Conservation (phyloP, 2,329 filamentous ascomycete species). For the Emmonsiellopsis sp. region DNA sequence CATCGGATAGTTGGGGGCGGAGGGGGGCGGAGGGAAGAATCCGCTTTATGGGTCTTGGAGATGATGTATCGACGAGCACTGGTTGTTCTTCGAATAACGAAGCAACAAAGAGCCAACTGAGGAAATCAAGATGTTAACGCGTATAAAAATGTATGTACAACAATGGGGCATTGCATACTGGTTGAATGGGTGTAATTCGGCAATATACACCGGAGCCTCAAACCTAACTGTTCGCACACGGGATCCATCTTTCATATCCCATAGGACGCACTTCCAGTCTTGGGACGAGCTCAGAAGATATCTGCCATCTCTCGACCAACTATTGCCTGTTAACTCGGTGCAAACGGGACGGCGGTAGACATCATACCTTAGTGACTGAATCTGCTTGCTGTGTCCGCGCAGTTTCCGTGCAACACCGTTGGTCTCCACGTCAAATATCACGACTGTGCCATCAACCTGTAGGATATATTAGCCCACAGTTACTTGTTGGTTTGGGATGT, state of each 20-base stretch:
- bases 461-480: conserved; percentile 9
- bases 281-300: conserved; percentile 89
- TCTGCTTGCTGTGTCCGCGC: conserved; percentile 83
- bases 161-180: conserved; percentile 51
- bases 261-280: conserved; percentile 92
- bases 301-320: conserved; percentile 86
- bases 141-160: background rate
- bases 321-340: conserved; percentile 15
- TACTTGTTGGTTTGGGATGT: background rate
- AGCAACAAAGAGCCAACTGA: conserved; percentile 75
- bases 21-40: conserved; percentile 73
- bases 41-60: conserved; percentile 61
- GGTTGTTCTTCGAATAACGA: conserved; percentile 92
- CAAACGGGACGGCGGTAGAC: background rate
- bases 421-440: conserved; percentile 95
- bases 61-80: conserved; percentile 70
- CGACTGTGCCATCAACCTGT: conserved; percentile 75
- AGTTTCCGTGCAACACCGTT: conserved; percentile 93
- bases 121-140: background rate
- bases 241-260: conserved; percentile 71
- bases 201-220: conserved; percentile 87
- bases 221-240: conserved; percentile 79
- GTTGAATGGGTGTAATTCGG: conserved; percentile 85
- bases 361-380: conserved; percentile 66
- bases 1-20: conserved; percentile 58